A percentile compares a stretch with the other conserved stretches of the same genome.
These are phyloP conservation scores for Kwoniella heveanensis DNA, from an alignment of 768 basidiomycete species.

Conservation along the genomic window DNA sequence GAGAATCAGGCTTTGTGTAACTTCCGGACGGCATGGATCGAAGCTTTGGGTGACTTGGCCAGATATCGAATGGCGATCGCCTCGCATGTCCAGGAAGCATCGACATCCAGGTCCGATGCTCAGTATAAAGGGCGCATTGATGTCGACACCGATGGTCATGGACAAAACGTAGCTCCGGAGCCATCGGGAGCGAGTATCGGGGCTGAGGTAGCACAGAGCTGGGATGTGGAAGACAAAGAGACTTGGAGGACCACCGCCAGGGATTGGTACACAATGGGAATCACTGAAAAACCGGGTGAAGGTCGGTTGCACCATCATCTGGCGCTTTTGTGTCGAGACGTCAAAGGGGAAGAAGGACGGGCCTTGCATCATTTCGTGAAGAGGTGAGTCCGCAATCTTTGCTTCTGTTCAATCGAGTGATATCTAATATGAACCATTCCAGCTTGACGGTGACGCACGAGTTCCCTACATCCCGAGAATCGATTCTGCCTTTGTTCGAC, in stretches of 20 bases:
- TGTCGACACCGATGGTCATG: constrained; percentile 64
- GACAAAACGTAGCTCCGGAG: constrained; percentile 59
- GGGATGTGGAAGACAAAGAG: constrained; percentile 80
- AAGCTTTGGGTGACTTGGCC: constrained; percentile 93
- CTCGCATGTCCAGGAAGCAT: constrained; percentile 65
- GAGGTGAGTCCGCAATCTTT: constrained; percentile 65
- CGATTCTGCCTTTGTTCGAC: constrained; percentile 86
- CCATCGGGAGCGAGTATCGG: constrained; percentile 68
- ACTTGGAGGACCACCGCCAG: constrained; percentile 84
- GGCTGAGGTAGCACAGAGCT: constrained; percentile 72
- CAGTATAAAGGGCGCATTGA: constrained; percentile 11
- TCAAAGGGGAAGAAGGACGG: constrained; percentile 75
- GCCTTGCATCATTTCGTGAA: constrained; percentile 92
- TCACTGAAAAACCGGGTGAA: constrained; percentile 86
- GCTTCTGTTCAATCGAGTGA: background rate
- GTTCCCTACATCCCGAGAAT: constrained; percentile 84
- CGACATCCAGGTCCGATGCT: background rate
- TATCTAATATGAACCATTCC: constrained; percentile 1
- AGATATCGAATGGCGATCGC: constrained; percentile 95
- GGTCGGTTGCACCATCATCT: constrained; percentile 94
- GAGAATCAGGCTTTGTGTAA: constrained; percentile 72
- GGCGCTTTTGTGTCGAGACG: constrained; percentile 81
- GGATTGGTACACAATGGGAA: constrained; percentile 88
- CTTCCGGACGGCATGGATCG: constrained; percentile 87
- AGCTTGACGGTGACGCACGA: constrained; percentile 92